Evolutionary conservation across 2,329 filamentous ascomycete species (phyloP), one percentile per base, ranked within the genome.

Genomic region (Colletotrichum sp.): DNA sequence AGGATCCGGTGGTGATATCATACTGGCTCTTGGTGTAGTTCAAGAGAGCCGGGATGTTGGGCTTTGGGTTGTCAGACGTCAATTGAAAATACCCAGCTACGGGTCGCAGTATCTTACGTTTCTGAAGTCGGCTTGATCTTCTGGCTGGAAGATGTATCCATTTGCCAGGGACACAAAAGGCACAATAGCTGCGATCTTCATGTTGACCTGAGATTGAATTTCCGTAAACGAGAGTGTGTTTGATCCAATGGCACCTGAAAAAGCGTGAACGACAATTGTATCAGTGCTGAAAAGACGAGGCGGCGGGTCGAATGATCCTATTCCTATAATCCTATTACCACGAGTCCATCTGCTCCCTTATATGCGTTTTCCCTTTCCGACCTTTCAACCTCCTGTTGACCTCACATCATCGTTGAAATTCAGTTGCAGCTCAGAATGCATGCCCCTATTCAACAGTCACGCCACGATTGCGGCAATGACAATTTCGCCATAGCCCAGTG

Each of bases 11-110:
- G 30, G 62, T 10, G 8, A 64, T 26, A 8, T 64, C 62, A 34
- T 36, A 64, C 32, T 64, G 62, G 62, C 32, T 64, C 30, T 64
- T 22, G 18, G 62, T 64, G n/a, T 64, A 64, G 32, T 39, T 64
- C 16, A 39, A 36, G 30, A 64, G 30, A 22, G 16, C 22, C 30
- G 62, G 62, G 32, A 64, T 36, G 22, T 36, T 64, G 12, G 62
- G 62, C 59, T 63, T n/a, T 30, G 22, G 12, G 5, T 60, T 60
- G 18, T 48, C 44, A 22, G 44, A 4, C 10, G 10, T 48, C 44
- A 48, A 36, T 36, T 36, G 34, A 36, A 13, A 1, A 48, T 52
- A 16, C n/a, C 5, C 26, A 48, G 9, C 44, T 48, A 48, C 3
- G 5, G 44, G n/a, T 12, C 1, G 5, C 44, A 48, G 18, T 22